Evolutionary conservation across 805 yeast genomes (phyloP), one percentile per base, ranked within the genome.

Genomic region (Hanseniaspora nectarophila): DNA sequence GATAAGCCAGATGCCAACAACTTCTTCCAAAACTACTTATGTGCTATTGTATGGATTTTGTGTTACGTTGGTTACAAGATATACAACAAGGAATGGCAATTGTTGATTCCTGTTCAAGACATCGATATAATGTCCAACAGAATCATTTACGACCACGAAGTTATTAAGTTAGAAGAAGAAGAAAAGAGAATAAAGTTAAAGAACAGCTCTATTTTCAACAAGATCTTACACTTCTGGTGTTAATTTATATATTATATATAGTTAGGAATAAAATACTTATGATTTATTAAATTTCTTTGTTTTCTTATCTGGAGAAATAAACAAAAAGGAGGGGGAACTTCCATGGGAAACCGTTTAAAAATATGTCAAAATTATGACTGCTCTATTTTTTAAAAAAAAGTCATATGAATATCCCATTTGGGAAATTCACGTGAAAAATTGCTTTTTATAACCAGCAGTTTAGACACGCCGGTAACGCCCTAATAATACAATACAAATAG

Each of bases 1-100:
- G 48, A 34, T 18, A 57, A 57, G 24, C 60, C 70, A 43, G 63
- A 65, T 43, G 82, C 78, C 8, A 60, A 63, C 42, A 61, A 56
- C 24, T 74, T 75, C 61, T 73, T 76, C 59, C 67, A 68, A 56
- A 66, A 70, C 39, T 73, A 71, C 57, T 60, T 76, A 53, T 76
- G 77, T 29, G 68, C 70, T 53, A 72, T 74, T 12, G 73, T 76
- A 33, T 65, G 73, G 47, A 51, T 75, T 9, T 64, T 60, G 2
- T 67, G 70, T 45, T 76, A 70, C 59, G 18, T 69, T 3, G 73
- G 70, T 21, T 77, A 73, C 63, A 74, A 73, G 59, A 40, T 69
- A 21, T 74, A 73, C 72, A 68, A 67, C 51, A 72, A 65, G 55
- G 73, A 73, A 57, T 73, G 75, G 73, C 62, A 56, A 24, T 43